Percentiles rank a stretch among this genome's conserved stretches.
phyloP scores from a whole-genome alignment of 1,284 basidiomycete genomes.

The Malassezia brasiliensis region DNA sequence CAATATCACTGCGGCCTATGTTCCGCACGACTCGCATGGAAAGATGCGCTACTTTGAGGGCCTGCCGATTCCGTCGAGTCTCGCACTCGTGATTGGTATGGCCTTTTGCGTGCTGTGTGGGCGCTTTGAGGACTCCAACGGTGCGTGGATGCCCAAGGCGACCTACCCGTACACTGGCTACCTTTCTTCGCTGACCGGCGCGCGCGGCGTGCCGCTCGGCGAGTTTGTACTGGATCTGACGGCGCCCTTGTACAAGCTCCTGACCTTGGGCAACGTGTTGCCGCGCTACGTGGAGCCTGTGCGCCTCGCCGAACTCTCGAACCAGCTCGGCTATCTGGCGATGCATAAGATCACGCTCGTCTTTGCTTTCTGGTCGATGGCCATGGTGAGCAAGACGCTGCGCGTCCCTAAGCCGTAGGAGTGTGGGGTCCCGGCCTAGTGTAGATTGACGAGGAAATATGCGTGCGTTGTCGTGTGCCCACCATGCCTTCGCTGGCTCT shows the following conservation, averaged over 20 bases:
- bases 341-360: constrained; percentile 37
- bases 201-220: constrained; percentile 30
- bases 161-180: constrained; percentile 25
- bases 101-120: constrained; percentile 73
- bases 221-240: constrained; percentile 26
- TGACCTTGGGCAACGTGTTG: constrained; percentile 10
- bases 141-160: constrained; percentile 17
- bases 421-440: neutral
- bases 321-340: constrained; percentile 19
- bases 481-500: constrained; percentile 25
- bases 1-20: constrained; percentile 90
- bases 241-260: constrained; percentile 10
- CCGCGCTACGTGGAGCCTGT: neutral
- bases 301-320: constrained; percentile 7
- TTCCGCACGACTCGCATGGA: constrained; percentile 77
- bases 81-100: constrained; percentile 69
- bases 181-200: neutral
- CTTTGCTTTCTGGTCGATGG: constrained; percentile 38
- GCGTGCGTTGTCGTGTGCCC: constrained; percentile 15
- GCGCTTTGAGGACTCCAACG: constrained; percentile 27
- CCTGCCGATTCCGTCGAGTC: constrained; percentile 84
- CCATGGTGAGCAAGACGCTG: constrained; percentile 45
- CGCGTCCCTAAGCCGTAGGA: constrained; percentile 42
- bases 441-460: too few relatives aligned
- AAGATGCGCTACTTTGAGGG: constrained; percentile 95